A percentile compares a stretch with the other conserved stretches of the same genome.
phyloP scores from a whole-genome alignment of 495 filamentous ascomycete species.

The Lasiosphaeria miniovina region DNA sequence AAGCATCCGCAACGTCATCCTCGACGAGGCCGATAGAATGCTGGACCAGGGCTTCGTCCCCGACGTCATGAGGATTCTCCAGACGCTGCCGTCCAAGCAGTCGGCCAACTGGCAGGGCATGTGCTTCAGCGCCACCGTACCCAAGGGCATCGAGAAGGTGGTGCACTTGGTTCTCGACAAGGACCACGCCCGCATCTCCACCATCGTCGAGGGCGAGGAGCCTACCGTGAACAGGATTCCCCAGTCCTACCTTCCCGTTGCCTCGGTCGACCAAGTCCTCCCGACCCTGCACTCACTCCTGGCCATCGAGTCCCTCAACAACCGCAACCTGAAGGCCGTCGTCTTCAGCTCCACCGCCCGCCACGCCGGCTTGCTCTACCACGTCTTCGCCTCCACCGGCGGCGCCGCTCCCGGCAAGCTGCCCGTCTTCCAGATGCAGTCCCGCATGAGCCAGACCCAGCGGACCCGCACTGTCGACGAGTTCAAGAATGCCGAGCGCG shows the following conservation, averaged over 20 bases:
- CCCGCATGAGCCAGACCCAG: conserved; percentile 63
- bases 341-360: conserved; percentile 98
- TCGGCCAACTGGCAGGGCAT: conserved; percentile 68
- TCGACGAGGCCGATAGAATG: conserved; percentile 96
- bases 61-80: conserved; percentile 79
- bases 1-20: conserved; percentile 64
- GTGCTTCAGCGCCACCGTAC: conserved; percentile 90
- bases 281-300: conserved; percentile 79
- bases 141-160: conserved; percentile 86
- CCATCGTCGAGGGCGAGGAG: conserved; percentile 90
- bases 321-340: conserved; percentile 69
- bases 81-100: conserved; percentile 57
- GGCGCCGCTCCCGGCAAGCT: conserved; percentile 77
- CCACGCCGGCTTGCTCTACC: conserved; percentile 88
- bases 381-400: conserved; percentile 65
- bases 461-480: conserved; percentile 73
- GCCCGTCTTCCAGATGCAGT: conserved; percentile 76
- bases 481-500: conserved; percentile 80
- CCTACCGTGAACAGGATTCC: conserved; percentile 78
- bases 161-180: conserved; percentile 95
- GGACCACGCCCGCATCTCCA: conserved; percentile 85
- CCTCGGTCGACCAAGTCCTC: conserved; percentile 81
- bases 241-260: conserved; percentile 68
- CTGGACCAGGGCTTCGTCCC: conserved; percentile 92
- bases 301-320: conserved; percentile 88